phyloP scores from a whole-genome alignment of 2,329 filamentous ascomycete genomes.

The Curvularia sp. region DNA sequence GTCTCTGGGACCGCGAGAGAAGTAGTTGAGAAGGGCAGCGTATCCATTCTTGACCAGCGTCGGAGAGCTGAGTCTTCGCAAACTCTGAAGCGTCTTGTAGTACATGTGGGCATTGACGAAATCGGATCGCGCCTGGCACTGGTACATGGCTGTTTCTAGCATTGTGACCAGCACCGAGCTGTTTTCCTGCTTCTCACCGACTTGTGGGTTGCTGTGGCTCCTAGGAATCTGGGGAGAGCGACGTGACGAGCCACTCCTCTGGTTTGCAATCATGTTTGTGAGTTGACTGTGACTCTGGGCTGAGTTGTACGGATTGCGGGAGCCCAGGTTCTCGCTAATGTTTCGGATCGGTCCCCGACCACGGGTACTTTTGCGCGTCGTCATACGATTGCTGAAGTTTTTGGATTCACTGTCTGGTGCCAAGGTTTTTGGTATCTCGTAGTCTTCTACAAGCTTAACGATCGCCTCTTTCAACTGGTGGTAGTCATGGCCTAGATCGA shows the following conservation, averaged over 20 bases:
- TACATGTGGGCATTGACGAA: conserved; percentile 86
- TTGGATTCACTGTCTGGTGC: conserved; percentile 66
- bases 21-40: conserved; percentile 74
- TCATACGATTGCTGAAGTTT: conserved; percentile 75
- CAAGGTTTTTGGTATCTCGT: conserved; percentile 75
- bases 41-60: conserved; percentile 72
- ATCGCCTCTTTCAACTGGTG: conserved; percentile 82
- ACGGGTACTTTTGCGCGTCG: conserved; percentile 50
- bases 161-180: conserved; percentile 69
- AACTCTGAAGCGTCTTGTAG: conserved; percentile 80
- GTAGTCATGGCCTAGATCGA: conserved; percentile 78
- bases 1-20: conserved; percentile 73
- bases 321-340: conserved; percentile 48
- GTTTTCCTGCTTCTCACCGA: conserved; percentile 49
- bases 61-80: conserved; percentile 68
- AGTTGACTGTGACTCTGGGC: conserved; percentile 45
- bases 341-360: conserved; percentile 36
- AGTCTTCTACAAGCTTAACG: conserved; percentile 80
- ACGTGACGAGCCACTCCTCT: conserved; percentile 45
- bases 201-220: conserved; percentile 53
- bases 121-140: conserved; percentile 79
- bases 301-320: conserved; percentile 60
- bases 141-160: conserved; percentile 77
- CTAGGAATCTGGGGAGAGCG: conserved; percentile 49
- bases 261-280: conserved; percentile 50